Conservation (phyloP, 345 rosid genomes). For the Cardamine occulta region DNA sequence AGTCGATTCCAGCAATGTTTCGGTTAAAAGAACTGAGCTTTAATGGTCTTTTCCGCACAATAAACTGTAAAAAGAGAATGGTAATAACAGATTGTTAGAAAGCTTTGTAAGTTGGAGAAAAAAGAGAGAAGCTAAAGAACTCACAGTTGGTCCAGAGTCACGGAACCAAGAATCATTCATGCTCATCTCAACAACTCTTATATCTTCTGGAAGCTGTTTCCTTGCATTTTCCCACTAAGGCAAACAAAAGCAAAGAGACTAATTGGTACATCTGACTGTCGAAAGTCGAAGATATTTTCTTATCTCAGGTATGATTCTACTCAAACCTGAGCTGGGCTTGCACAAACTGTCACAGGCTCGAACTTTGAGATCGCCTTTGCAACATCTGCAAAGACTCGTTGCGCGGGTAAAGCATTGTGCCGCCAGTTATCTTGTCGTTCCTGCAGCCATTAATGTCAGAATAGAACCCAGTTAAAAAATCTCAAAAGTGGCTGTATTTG, state of each 20-base stretch:
- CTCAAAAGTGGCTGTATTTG: background rate
- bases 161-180: slow-evolving; percentile 98
- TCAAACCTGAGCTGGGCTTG: slow-evolving; percentile 78
- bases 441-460: slow-evolving; percentile 44
- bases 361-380: slow-evolving; percentile 81
- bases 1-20: slow-evolving; percentile 81
- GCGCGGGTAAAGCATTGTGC: slow-evolving; percentile 63
- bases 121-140: slow-evolving; percentile 31
- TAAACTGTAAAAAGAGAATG: slow-evolving; percentile 52
- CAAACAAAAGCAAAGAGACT: slow-evolving; percentile 8
- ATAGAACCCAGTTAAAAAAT: slow-evolving; percentile 1
- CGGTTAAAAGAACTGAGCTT: slow-evolving; percentile 40
- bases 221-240: slow-evolving; percentile 85
- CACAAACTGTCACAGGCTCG: slow-evolving; percentile 89
- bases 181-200: slow-evolving; percentile 90
- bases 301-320: slow-evolving; percentile 7
- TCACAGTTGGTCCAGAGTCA: slow-evolving; percentile 93
- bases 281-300: background rate
- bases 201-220: slow-evolving; percentile 64
- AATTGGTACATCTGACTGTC: background rate
- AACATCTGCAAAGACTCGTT: slow-evolving; percentile 59
- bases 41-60: slow-evolving; percentile 48
- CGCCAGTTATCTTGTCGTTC: slow-evolving; percentile 97
- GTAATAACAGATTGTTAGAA: background rate
- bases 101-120: background rate